phyloP scores from a whole-genome alignment of 495 filamentous ascomycete genomes.

The Hypoxylon subgilvum region DNA sequence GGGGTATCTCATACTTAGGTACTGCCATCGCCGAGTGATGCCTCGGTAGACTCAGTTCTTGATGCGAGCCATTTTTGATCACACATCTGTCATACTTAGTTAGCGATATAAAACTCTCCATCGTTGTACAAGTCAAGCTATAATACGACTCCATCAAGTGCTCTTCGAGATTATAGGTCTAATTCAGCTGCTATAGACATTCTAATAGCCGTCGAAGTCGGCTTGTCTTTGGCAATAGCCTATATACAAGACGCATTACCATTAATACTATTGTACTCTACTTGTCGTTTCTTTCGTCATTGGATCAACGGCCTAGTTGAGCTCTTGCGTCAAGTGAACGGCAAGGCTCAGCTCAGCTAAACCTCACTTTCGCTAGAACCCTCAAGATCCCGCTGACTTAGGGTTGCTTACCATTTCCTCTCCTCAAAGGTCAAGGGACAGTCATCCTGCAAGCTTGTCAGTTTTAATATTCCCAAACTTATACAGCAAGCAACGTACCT shows the following conservation, averaged over 20 bases:
- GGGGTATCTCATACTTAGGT: too few relatives aligned
- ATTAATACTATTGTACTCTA: conserved; percentile 30
- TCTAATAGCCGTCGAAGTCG: conserved; percentile 16
- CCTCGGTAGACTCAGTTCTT: too few relatives aligned
- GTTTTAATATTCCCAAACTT: not conserved
- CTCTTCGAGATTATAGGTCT: conserved; percentile 13
- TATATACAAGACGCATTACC: conserved; percentile 43
- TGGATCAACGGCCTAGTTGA: not conserved
- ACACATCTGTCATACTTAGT: too few relatives aligned
- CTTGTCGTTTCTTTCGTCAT: conserved; percentile 16
- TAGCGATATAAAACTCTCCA: too few relatives aligned
- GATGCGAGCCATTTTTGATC: too few relatives aligned
- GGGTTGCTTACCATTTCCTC: conserved; percentile 46
- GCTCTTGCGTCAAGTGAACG: conserved; percentile 2
- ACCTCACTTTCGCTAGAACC: not conserved
- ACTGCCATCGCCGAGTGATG: too few relatives aligned
- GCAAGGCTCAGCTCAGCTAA: not conserved
- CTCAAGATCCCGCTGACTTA: not conserved
- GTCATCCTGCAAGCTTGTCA: conserved; percentile 59
- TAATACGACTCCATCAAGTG: not conserved
- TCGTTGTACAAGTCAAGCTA: too few relatives aligned
- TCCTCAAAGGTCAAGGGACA: conserved; percentile 69
- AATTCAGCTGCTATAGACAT: conserved; percentile 23
- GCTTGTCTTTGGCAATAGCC: conserved; percentile 23
- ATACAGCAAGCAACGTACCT: conserved; percentile 64